Evolutionary conservation across 1,139 yeast genomes (phyloP), one percentile per base, ranked within the genome.

Genomic region (Yamadazyma epiphylla): DNA sequence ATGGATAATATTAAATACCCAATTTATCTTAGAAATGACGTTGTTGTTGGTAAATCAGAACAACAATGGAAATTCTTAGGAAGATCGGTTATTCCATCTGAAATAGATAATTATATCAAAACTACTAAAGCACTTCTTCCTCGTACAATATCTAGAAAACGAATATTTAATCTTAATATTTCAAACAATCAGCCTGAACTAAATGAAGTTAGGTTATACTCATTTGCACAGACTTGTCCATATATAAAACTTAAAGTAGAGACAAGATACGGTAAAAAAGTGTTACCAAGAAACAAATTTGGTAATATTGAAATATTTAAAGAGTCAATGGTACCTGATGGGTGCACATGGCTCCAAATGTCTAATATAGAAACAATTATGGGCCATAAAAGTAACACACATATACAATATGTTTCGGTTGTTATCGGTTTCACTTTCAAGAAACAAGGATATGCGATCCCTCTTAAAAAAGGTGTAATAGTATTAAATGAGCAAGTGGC

Each of bases 61-160:
- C 55, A 53, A 14, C 69, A 60, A 30, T 64, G 70, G 70, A 62
- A 59, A 35, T 53, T 60, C 32, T 37, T 60, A 14, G 70, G 68
- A 1, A 40, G 70, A 27, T 59, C 67, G 5, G 41, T 63, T 7
- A 39, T 34, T 19, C 49, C 51, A 4, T 45, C 36, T 0, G 46
- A 56, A 29, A n/a, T 43, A 1, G 34, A 36, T 1, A 29, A 28
- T 1, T 58, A 55, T 2, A 41, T 60, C 4, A 60, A 56, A 32
- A 26, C 35, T 1, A 45, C 55, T 1, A 46, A 31, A 13, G 41
- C 53, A 2, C 35, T 51, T 11, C 16, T 27, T n/a, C 60, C 62
- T 3, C 37, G 61, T 22, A 58, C 66, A 1, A 38, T 53, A 4
- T 34, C 42, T 16, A 45, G 49, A 19, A 49, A 41, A 28, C 37